Evolutionary conservation across 2,329 filamentous ascomycete species (phyloP).

Genomic region (Paraconiothyrium sp.): DNA sequence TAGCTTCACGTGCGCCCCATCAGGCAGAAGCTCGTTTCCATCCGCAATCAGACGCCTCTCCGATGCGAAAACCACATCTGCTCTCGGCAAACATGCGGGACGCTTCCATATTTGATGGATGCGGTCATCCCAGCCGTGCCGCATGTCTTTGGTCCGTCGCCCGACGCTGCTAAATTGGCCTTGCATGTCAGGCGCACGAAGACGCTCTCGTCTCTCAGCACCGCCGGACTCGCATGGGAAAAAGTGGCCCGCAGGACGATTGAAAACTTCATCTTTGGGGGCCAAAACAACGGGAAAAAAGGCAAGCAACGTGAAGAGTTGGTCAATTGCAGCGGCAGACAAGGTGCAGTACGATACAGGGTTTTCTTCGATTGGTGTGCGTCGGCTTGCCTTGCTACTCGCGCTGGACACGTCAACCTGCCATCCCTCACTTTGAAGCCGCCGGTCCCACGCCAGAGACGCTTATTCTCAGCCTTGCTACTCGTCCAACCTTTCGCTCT

Average conservation of each 20-base stretch:
- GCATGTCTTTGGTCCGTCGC: constrained; percentile 15
- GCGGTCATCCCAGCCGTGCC: constrained; percentile 25
- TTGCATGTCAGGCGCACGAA: constrained; percentile 13
- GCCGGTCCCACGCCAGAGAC: constrained; percentile 39
- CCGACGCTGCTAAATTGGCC: constrained; percentile 20
- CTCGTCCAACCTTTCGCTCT: constrained; percentile 23
- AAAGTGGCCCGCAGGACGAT: constrained; percentile 24
- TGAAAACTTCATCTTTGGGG: constrained; percentile 35
- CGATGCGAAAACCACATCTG: constrained; percentile 23
- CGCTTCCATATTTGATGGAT: constrained; percentile 17
- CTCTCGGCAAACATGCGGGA: constrained; percentile 26
- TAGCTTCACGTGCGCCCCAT: constrained; percentile 26
- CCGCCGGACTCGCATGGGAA: constrained; percentile 23
- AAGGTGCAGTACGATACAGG: constrained; percentile 44
- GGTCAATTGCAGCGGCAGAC: constrained; percentile 32
- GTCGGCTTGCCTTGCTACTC: constrained; percentile 38
- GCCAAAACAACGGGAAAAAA: constrained; percentile 32
- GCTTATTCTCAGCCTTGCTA: constrained; percentile 40
- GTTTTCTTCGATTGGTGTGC: constrained; percentile 43
- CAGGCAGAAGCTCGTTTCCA: constrained; percentile 24
- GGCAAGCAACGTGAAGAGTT: constrained; percentile 34
- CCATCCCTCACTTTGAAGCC: constrained; percentile 33
- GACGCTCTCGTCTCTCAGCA: constrained; percentile 17
- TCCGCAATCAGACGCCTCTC: constrained; percentile 24
- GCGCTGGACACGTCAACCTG: constrained; percentile 46